These are phyloP conservation scores for Dactylonectria estremocensis DNA, from an alignment of 2,329 filamentous ascomycete genomes.

Conservation along the genomic window DNA sequence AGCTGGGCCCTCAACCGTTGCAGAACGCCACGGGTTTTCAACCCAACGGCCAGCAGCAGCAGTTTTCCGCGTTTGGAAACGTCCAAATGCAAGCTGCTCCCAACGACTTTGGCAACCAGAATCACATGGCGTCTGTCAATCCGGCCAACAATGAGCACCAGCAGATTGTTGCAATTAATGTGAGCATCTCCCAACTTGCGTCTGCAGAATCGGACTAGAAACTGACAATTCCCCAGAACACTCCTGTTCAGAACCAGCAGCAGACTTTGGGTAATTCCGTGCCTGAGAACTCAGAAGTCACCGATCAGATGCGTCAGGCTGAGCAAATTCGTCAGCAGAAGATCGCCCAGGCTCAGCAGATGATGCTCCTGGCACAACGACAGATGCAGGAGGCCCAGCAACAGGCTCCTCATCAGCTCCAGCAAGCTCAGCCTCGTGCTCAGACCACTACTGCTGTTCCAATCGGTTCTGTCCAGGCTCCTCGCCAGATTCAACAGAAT, in stretches of 20 bases:
- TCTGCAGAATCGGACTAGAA: slow-evolving; percentile 12
- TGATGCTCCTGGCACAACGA: background rate
- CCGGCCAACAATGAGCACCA: background rate
- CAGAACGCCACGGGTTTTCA: background rate
- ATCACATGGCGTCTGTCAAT: background rate
- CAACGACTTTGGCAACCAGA: background rate
- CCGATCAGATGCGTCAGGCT: no score
- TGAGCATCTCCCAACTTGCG: slow-evolving; percentile 6
- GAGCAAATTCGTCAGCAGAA: no score
- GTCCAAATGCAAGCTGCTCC: background rate
- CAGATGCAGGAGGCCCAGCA: background rate
- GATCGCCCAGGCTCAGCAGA: background rate
- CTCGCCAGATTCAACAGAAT: background rate
- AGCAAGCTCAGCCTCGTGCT: background rate
- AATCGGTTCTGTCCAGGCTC: background rate
- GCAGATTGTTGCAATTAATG: slow-evolving; percentile 6
- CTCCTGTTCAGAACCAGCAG: background rate
- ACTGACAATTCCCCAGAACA: background rate
- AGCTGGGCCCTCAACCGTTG: background rate
- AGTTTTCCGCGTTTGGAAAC: background rate
- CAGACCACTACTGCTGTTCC: background rate
- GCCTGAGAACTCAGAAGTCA: no score
- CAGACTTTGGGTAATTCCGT: background rate
- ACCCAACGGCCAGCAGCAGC: no score
- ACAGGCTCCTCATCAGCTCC: background rate